Conservation (phyloP, 139 green algal genomes). For the Axilococcus clingmanii region DNA sequence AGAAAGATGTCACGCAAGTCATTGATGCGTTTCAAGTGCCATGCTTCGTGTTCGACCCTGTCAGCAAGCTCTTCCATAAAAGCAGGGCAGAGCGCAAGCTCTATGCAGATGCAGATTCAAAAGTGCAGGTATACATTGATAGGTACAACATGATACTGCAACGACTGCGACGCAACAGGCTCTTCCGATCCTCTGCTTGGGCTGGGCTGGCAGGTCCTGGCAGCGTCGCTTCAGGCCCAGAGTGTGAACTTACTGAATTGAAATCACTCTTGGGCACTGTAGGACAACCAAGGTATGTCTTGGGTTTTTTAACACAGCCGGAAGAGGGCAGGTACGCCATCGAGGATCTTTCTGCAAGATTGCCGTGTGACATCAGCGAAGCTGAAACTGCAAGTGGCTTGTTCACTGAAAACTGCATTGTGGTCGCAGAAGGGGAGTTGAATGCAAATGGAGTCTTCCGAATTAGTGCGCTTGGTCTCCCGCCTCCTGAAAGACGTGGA, state of each 20-base stretch:
- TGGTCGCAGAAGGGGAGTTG: slow-evolving; percentile 73
- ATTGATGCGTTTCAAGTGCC: slow-evolving; percentile 49
- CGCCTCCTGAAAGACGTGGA: slow-evolving; percentile 47
- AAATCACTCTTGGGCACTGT: slow-evolving; percentile 59
- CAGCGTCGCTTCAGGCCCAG: slow-evolving; percentile 6
- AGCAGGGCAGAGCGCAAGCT: slow-evolving; percentile 15
- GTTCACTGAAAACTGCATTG: slow-evolving; percentile 83
- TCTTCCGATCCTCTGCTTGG: slow-evolving; percentile 43
- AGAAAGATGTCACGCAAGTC: slow-evolving; percentile 16
- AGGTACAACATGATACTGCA: slow-evolving; percentile 61
- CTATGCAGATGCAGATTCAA: slow-evolving; percentile 37
- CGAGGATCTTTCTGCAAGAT: slow-evolving; percentile 61
- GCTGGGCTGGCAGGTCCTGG: neutral
- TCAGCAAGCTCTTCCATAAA: slow-evolving; percentile 36
- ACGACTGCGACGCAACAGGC: slow-evolving; percentile 45
- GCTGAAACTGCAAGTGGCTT: slow-evolving; percentile 51
- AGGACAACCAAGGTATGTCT: slow-evolving; percentile 46
- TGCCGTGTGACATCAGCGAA: slow-evolving; percentile 67
- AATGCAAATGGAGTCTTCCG: slow-evolving; percentile 56
- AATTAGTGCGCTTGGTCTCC: slow-evolving; percentile 55
- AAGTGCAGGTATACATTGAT: slow-evolving; percentile 58
- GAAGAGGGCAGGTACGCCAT: slow-evolving; percentile 64
- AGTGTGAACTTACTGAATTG: slow-evolving; percentile 72
- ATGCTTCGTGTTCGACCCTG: slow-evolving; percentile 44
- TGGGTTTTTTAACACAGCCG: slow-evolving; percentile 68